These are phyloP conservation scores for Alternaria sp. DNA, from an alignment of 2,329 filamentous ascomycete species.

Conservation along the genomic window DNA sequence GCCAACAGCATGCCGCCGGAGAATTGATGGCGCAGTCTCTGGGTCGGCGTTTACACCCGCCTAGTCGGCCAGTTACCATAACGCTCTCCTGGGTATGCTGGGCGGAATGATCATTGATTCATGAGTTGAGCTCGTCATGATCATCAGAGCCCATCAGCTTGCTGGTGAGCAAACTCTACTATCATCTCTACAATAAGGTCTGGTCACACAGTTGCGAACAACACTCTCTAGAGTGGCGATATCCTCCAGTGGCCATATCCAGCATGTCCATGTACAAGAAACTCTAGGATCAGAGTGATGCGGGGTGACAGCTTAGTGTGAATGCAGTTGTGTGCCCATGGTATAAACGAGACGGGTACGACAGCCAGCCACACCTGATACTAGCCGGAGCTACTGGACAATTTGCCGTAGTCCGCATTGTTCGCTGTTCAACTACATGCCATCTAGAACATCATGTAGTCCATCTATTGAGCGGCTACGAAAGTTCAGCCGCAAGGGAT, in stretches of 20 bases:
- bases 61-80: not conserved
- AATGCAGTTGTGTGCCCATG: not conserved
- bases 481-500: not conserved
- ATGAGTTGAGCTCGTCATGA: slow-evolving; percentile 2
- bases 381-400: slow-evolving; percentile 1
- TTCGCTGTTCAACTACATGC: not conserved
- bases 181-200: not conserved
- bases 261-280: not conserved
- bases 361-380: slow-evolving; percentile 3
- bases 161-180: not conserved
- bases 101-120: not conserved
- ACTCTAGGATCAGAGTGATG: not conserved
- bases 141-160: not conserved
- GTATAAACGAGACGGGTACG: not conserved
- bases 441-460: not conserved
- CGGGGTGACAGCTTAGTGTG: not conserved
- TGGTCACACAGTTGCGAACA: not conserved
- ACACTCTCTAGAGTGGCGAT: not conserved
- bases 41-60: not conserved
- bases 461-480: not conserved
- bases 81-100: not conserved
- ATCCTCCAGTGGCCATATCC: not conserved
- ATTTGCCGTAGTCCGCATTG: not conserved
- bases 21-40: slow-evolving; percentile 1
- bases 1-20: not conserved